A percentile compares a stretch with the other conserved stretches of the same genome.
Evolutionary conservation across 2,329 filamentous ascomycete genomes (phyloP).

Genomic region (Dryadomyces sulphureus): DNA sequence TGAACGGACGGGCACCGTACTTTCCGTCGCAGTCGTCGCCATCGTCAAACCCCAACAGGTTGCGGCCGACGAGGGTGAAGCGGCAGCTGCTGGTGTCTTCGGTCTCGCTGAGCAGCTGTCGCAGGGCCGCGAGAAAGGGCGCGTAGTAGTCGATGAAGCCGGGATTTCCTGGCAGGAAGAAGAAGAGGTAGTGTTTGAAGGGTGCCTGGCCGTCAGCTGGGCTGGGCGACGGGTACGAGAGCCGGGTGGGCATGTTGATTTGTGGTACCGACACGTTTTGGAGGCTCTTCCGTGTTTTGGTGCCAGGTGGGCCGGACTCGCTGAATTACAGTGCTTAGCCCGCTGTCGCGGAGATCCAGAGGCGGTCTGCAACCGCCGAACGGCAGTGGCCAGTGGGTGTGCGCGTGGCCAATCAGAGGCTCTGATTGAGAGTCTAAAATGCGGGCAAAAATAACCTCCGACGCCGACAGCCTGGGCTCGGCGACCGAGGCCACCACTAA

Average conservation of each 20-base stretch:
- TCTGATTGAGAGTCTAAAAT: too few relatives aligned
- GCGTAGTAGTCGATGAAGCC: constrained; percentile 61
- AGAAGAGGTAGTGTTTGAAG: constrained; percentile 34
- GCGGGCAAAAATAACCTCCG: too few relatives aligned
- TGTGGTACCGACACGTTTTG: too few relatives aligned
- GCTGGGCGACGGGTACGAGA: constrained; percentile 7
- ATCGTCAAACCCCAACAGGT: constrained; percentile 43
- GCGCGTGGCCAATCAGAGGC: too few relatives aligned
- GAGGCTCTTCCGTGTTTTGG: too few relatives aligned
- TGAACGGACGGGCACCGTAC: constrained; percentile 25
- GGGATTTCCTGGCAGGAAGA: constrained; percentile 64
- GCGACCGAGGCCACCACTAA: too few relatives aligned
- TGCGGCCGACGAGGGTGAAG: constrained; percentile 43
- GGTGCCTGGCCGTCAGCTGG: background rate
- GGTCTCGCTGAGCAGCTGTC: constrained; percentile 32
- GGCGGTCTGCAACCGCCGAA: too few relatives aligned
- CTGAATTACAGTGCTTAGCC: too few relatives aligned
- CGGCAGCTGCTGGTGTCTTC: constrained; percentile 17
- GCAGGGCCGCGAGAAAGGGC: constrained; percentile 47
- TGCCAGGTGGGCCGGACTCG: too few relatives aligned
- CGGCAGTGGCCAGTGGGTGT: too few relatives aligned
- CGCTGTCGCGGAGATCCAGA: too few relatives aligned
- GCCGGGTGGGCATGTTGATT: constrained; percentile 9
- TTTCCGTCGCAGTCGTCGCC: constrained; percentile 31
- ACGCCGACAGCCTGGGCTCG: too few relatives aligned